phyloP scores from a whole-genome alignment of 208 protist species.

The Trypanosoma boissoni region DNA sequence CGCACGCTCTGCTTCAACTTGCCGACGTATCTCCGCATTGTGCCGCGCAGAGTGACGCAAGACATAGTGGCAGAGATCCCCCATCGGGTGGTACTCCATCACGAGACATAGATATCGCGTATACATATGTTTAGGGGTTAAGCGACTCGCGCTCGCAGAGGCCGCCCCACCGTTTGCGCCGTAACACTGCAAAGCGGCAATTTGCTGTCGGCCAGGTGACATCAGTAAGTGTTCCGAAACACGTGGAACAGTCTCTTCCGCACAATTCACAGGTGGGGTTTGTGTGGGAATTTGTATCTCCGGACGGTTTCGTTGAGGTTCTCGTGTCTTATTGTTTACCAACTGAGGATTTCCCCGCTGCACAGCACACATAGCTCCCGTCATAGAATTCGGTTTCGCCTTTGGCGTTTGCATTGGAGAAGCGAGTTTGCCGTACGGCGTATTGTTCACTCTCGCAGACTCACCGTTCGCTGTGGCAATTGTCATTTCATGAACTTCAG shows the following conservation, averaged over 20 bases:
- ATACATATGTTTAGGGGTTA: too few relatives aligned
- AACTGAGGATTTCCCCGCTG: conserved; percentile 20
- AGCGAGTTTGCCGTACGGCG: conserved; percentile 34
- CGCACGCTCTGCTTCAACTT: conserved; percentile 10
- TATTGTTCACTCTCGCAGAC: conserved; percentile 6
- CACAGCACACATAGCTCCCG: conserved; percentile 36
- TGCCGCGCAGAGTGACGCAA: conserved; percentile 29
- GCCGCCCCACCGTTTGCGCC: too few relatives aligned
- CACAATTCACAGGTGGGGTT: too few relatives aligned
- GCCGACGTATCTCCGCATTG: conserved; percentile 13
- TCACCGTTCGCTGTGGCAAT: background rate
- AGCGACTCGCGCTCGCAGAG: too few relatives aligned
- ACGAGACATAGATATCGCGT: conserved; percentile 77
- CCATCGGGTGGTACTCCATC: conserved; percentile 80
- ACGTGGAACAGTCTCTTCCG: too few relatives aligned
- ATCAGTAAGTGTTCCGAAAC: too few relatives aligned
- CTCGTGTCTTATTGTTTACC: too few relatives aligned
- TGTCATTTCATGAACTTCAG: conserved; percentile 1
- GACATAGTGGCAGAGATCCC: conserved; percentile 72
- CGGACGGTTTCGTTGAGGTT: conserved; percentile 3
- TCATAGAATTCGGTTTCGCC: conserved; percentile 23
- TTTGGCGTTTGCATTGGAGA: background rate
- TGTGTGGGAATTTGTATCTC: too few relatives aligned
- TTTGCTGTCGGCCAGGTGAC: background rate
- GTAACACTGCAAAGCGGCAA: conserved; percentile 7